Percentiles rank a stretch among this genome's conserved stretches.
These are phyloP conservation scores for Parachaetomium inaequale DNA, from an alignment of 495 filamentous ascomycete genomes.

Conservation along the genomic window DNA sequence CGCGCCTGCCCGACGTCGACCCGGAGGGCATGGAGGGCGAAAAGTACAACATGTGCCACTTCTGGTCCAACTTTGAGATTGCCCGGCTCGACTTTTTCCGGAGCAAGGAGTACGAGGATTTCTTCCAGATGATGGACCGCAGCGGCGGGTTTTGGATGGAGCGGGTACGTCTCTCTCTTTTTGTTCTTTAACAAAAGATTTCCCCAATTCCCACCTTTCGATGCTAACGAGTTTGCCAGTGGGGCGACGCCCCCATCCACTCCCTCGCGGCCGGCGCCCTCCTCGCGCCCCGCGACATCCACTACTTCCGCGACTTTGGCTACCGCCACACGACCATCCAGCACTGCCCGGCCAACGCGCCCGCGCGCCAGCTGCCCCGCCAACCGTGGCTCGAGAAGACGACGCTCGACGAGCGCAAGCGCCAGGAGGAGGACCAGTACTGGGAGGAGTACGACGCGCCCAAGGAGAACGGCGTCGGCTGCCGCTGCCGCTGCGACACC, in stretches of 20 bases:
- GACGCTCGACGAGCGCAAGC: conserved; percentile 78
- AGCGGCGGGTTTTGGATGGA: conserved; percentile 99
- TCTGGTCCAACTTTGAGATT: conserved; percentile 99
- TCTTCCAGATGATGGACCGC: conserved; percentile 98
- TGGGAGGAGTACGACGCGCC: conserved; percentile 84
- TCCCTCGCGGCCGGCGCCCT: conserved; percentile 92
- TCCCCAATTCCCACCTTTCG: background rate
- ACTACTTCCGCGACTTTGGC: conserved; percentile 99
- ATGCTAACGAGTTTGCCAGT: conserved; percentile 49
- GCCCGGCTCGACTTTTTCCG: conserved; percentile 92
- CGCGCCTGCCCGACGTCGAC: conserved; percentile 70
- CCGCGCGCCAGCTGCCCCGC: conserved; percentile 78
- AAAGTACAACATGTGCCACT: conserved; percentile 99
- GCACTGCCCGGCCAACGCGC: conserved; percentile 96
- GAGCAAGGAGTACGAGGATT: conserved; percentile 93
- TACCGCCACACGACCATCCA: conserved; percentile 99
- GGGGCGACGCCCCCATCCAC: conserved; percentile 98
- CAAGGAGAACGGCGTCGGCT: conserved; percentile 96
- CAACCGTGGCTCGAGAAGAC: conserved; percentile 81
- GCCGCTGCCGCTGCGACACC: conserved; percentile 96
- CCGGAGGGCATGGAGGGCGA: conserved; percentile 95
- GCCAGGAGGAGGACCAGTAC: conserved; percentile 92
- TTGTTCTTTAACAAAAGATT: too few relatives aligned
- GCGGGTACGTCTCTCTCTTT: conserved; percentile 58
- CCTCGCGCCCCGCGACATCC: conserved; percentile 77